Evolutionary conservation across 2,329 filamentous ascomycete genomes (phyloP), one percentile per base, ranked within the genome.

Genomic region (Incumbomyces lentus): DNA sequence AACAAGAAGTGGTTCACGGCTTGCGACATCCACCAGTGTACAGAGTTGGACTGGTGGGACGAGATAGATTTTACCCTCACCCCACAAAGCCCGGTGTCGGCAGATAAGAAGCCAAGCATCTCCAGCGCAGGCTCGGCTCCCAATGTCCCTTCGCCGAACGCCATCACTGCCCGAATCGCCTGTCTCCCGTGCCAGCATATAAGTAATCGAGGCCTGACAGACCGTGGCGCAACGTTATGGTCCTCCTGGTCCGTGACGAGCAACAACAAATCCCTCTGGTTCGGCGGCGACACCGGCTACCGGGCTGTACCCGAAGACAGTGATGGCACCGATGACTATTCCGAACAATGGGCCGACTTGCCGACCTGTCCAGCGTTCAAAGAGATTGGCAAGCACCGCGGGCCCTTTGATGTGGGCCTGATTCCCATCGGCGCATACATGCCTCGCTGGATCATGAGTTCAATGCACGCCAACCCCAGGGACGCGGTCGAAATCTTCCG

Each of bases 41-140:
- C 86, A 0, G 89, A 95, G 67, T 64, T 95, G 58, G 90, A 96
- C 66, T 95, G 90, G 90, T 95, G 90, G 90, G 82, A 94, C 56
- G 82, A 86, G 52, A 75, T 79, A 5, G 81, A 90, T 40, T 64
- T 95, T n/a, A 78, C 69, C 0, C 66, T 95, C 19, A 71, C 75
- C 12, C 61, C 65, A 6, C 57, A 58, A 8, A 54, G 56, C 48
- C 45, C 57, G 53, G 53, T 57, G 12, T 33, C 42, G 1, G 47
- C 53, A 0, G 55, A 63, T 41, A 56, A 63, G 57, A 49, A 53
- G 29, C 19, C 47, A 5, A 53, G 34, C 36, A 59, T 65, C 2
- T 60, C 59, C 29, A 57, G 54, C n/a, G 49, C 52, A 7, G 56
- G 61, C 16, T 56, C 54, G 40, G 43, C 51, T 16, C 17, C 47